These are phyloP conservation scores for Eucalyptus marginata DNA, from an alignment of 345 rosid species.

Conservation along the genomic window DNA sequence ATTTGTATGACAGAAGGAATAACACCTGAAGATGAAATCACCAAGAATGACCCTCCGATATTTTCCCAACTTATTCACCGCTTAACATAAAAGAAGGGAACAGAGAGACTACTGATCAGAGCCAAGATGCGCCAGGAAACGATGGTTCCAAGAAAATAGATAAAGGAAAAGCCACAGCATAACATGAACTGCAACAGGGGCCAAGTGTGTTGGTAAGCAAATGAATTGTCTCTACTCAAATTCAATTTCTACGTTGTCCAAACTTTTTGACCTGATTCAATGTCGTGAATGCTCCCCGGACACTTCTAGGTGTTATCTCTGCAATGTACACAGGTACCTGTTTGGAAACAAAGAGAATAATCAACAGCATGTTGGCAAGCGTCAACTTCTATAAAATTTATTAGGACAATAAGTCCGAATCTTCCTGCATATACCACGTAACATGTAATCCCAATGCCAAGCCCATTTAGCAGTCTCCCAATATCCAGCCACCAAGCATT, in stretches of 20 bases:
- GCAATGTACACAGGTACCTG: conserved; percentile 10
- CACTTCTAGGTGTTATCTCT: conserved; percentile 5
- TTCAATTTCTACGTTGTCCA: background rate
- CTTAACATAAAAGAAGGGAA: background rate
- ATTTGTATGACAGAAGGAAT: conserved; percentile 15
- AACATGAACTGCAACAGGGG: background rate
- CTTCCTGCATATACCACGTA: conserved; percentile 12
- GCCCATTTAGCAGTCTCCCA: conserved; percentile 18
- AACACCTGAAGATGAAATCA: conserved; percentile 4
- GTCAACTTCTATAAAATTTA: background rate
- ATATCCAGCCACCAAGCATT: conserved; percentile 16
- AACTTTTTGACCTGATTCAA: background rate
- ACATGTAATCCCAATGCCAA: conserved; percentile 12
- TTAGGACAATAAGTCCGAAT: background rate
- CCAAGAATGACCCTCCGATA: background rate
- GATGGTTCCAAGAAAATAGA: conserved; percentile 8
- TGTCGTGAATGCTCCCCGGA: conserved; percentile 6
- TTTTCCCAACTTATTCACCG: background rate
- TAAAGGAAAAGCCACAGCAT: conserved; percentile 3
- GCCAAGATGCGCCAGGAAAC: conserved; percentile 20
- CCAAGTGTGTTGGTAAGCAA: background rate
- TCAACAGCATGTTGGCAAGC: background rate
- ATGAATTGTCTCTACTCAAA: background rate
- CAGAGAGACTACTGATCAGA: background rate
- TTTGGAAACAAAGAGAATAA: background rate